Base-by-base conservation (phyloP, 2,329 filamentous ascomycete species). In the Falciphora oryzae region DNA sequence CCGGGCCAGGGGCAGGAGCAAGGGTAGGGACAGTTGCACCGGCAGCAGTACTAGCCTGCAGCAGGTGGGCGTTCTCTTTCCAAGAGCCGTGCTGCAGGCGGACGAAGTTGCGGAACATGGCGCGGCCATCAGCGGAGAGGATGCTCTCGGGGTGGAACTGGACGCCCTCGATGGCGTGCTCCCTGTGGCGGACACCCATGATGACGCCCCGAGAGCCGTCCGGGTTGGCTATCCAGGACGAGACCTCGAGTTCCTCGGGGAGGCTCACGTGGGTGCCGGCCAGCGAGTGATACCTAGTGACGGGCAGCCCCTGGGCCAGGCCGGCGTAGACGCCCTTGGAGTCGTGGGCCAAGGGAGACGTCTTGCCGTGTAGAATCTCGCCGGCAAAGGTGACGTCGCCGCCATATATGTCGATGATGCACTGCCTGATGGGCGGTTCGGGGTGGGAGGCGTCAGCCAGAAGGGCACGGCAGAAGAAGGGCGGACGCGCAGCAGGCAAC, bases 131-230 rank as follows among this genome's bases (percentile, higher is more conserved):
- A 59, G 90, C 92, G 0, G 94, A 97, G 63, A 99, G 80, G 65
- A 99, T 99, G 75, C 94, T 98, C 77, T 99, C 95, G 0, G 95
- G 95, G 71, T 99, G 95, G 71, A 98, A 99, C 74, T 99, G 95
- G 22, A 99, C 95, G 57, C 93, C 95, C 76, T 99, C 95, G n/a
- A 98, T 83, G 1, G 91, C 85, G 71, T 89, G 90, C 73, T 95
- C 86, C 79, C 94, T 97, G 80, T 99, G 95, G 59, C 95, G 89
- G 59, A 99, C 91, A 60, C 95, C 95, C 90, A 98, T 97, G 70
- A 99, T 99, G 66, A 98, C 88, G 35, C 91, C 91, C 68, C 90
- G 92, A 35, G 86, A 87, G 63, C 89, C 89, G 73, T 93, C 91
- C 22, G 89, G 87, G 68, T 86, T 86, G 38, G 88, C 84, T 64